Evolutionary conservation across 2,329 filamentous ascomycete species (phyloP), one percentile per base, ranked within the genome.

Genomic region (Ophiocordyceps camponoti-rufipedis): DNA sequence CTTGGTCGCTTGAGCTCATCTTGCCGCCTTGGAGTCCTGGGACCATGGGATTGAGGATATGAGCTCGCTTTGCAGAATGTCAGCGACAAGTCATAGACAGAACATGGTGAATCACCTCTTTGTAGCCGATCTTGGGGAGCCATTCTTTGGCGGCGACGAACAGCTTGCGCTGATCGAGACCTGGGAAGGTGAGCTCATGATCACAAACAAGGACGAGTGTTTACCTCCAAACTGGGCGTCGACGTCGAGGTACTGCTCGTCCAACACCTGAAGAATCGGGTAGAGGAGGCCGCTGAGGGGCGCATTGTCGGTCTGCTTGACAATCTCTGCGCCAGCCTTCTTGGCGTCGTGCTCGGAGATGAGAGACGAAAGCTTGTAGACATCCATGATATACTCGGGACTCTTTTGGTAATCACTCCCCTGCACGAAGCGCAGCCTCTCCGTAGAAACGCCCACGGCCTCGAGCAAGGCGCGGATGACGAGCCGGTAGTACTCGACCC

Each of bases 291-390:
- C 63, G 43, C 62, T 78, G 40, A 89, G 61, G 1, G 82, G 74
- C 7, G 82, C 75, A 56, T 89, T 87, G 47, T 76, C 74, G 4
- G 82, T 78, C 67, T 96, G 87, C 71, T 96, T 96, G 52, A 98
- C 89, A 8, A 96, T 78, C 63, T 96, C 91, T 2, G 86, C 84
- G 38, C 89, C 89, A 0, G 89, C 88, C 64, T 86, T 91, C 64
- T 87, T 85, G 14, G 87, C 85, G 56, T 91, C 80, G 58, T 88
- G 78, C 63, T 87, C 78, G 13, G 80, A 80, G 5, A 82, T 75
- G 45, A 85, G 63, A 4, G 75, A 75, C 42, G 72, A 74, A 51
- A 96, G 61, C 57, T 82, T 78, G 66, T 88, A 89, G 32, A 94
- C 65, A 59, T 96, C 89, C 84, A 94, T 91, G 48, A 80, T 76